phyloP scores from a whole-genome alignment of 2,329 filamentous ascomycete species.

The Colletotrichum cereale region DNA sequence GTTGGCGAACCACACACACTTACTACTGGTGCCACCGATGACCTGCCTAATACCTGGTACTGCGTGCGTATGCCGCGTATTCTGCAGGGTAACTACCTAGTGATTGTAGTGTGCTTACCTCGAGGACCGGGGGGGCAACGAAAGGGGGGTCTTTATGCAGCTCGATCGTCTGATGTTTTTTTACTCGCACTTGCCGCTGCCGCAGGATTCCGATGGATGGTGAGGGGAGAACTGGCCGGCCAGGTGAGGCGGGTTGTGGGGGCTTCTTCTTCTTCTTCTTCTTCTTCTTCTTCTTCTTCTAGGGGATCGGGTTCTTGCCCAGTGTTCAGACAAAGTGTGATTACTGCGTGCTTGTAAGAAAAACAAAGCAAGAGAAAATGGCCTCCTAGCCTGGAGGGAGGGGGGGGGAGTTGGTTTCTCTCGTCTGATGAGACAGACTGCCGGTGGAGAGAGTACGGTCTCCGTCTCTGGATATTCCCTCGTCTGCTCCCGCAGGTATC shows the following conservation, averaged over 20 bases:
- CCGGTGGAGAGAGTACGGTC: background rate
- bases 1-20: background rate
- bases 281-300: too few relatives aligned
- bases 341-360: background rate
- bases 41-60: too few relatives aligned
- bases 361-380: background rate
- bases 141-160: constrained; percentile 20
- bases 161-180: constrained; percentile 39
- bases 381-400: background rate
- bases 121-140: background rate
- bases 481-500: constrained; percentile 23
- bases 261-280: too few relatives aligned
- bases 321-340: background rate
- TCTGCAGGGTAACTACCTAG: constrained; percentile 21
- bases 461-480: constrained; percentile 15
- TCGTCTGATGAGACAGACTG: background rate
- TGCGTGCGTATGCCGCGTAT: background rate
- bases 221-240: constrained; percentile 1
- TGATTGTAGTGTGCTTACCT: background rate
- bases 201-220: constrained; percentile 20
- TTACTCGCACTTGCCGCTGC: constrained; percentile 18
- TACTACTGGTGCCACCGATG: background rate
- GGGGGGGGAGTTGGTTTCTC: background rate
- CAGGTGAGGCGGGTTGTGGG: constrained; percentile 1
- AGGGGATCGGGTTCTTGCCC: background rate